Evolutionary conservation across 2,329 filamentous ascomycete species (phyloP).

Genomic region (Pseudocercospora macadamiae): DNA sequence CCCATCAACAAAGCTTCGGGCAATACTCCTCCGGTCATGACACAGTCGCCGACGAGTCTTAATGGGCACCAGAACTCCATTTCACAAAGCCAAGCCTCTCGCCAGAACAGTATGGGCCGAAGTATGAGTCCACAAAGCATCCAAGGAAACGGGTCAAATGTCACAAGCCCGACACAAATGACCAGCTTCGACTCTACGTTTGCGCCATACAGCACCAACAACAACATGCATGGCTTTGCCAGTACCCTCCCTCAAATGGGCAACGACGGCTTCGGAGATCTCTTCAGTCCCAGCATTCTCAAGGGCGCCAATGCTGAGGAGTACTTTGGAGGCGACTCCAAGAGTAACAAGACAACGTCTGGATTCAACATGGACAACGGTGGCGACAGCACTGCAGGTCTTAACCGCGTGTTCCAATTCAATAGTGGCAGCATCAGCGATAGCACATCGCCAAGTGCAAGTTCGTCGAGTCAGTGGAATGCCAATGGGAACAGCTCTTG

Average conservation of each 20-base stretch:
- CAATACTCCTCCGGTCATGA: slow-evolving; percentile 29
- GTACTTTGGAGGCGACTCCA: slow-evolving; percentile 34
- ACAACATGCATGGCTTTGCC: slow-evolving; percentile 41
- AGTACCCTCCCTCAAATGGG: slow-evolving; percentile 41
- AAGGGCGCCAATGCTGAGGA: slow-evolving; percentile 45
- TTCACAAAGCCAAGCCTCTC: slow-evolving; percentile 18
- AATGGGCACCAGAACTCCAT: slow-evolving; percentile 16
- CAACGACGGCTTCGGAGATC: slow-evolving; percentile 52
- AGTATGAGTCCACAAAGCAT: slow-evolving; percentile 41
- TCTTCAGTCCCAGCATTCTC: slow-evolving; percentile 62
- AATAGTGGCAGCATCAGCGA: slow-evolving; percentile 52
- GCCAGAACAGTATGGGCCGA: slow-evolving; percentile 32
- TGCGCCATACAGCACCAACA: slow-evolving; percentile 36
- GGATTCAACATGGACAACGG: slow-evolving; percentile 34
- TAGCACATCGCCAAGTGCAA: slow-evolving; percentile 55
- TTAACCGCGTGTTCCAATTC: slow-evolving; percentile 55
- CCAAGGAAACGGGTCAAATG: slow-evolving; percentile 25
- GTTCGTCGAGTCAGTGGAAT: slow-evolving; percentile 54
- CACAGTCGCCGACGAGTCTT: slow-evolving; percentile 26
- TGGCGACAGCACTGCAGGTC: slow-evolving; percentile 47
- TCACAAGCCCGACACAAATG: slow-evolving; percentile 27
- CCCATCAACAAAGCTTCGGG: slow-evolving; percentile 42
- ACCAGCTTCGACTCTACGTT: slow-evolving; percentile 26
- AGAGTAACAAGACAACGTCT: slow-evolving; percentile 10
- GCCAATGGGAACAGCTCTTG: slow-evolving; percentile 65